phyloP scores from a whole-genome alignment of 805 yeast species.

The Jamesozyma spencerorum region DNA sequence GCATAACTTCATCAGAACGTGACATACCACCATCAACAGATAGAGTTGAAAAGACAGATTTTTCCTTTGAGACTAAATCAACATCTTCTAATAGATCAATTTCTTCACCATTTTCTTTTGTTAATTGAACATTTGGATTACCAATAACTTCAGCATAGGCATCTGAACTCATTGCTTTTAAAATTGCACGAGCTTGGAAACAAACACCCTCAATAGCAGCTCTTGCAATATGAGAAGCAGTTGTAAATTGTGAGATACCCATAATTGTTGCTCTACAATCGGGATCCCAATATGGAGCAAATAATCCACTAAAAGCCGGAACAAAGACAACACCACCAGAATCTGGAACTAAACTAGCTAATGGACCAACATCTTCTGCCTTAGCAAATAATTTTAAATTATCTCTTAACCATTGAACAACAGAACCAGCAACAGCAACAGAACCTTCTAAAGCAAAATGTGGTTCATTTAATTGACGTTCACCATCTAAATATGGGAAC shows the following conservation, averaged over 20 bases:
- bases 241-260: conserved; percentile 88
- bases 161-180: conserved; percentile 82
- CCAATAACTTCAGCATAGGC: conserved; percentile 41
- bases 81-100: conserved; percentile 9
- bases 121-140: not conserved
- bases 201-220: conserved; percentile 95
- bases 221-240: conserved; percentile 83
- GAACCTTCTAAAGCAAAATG: conserved; percentile 92
- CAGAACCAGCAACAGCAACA: conserved; percentile 91
- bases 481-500: conserved; percentile 54
- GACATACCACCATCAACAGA: conserved; percentile 97
- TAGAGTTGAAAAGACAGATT: conserved; percentile 43
- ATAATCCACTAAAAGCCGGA: conserved; percentile 88
- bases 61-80: conserved; percentile 29
- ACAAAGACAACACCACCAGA: conserved; percentile 91
- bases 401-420: conserved; percentile 89
- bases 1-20: conserved; percentile 81
- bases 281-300: conserved; percentile 94
- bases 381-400: conserved; percentile 72
- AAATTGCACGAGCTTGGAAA: conserved; percentile 83
- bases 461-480: conserved; percentile 37
- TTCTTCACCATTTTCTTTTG: conserved; percentile 1
- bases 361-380: conserved; percentile 82
- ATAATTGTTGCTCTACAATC: conserved; percentile 87
- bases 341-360: conserved; percentile 71